These are phyloP conservation scores for Coriaria nepalensis DNA, from an alignment of 306 rosid genomes.

Conservation along the genomic window DNA sequence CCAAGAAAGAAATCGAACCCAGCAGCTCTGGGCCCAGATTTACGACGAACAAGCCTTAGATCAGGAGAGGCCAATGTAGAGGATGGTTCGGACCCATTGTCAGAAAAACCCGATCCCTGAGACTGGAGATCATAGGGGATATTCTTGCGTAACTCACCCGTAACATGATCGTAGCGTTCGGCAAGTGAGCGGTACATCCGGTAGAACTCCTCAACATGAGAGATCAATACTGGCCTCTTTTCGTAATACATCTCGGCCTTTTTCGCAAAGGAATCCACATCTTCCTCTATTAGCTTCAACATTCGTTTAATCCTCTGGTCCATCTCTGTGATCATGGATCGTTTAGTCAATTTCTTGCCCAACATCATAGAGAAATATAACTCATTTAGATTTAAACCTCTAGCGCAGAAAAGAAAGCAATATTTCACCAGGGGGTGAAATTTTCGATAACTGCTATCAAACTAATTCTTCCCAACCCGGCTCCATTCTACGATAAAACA, in stretches of 20 bases:
- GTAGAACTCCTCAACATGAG: constrained; percentile 83
- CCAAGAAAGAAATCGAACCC: constrained; percentile 97
- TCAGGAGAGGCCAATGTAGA: constrained; percentile 39
- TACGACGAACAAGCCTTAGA: constrained; percentile 27
- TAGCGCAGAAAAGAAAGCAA: constrained; percentile 1
- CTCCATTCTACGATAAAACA: too few species aligned
- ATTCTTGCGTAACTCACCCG: constrained; percentile 66
- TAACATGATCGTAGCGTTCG: constrained; percentile 86
- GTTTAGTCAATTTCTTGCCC: constrained; percentile 34
- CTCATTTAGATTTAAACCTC: constrained; percentile 10
- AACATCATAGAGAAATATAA: constrained; percentile 23
- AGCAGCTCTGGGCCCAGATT: constrained; percentile 64
- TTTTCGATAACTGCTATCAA: constrained; percentile 9
- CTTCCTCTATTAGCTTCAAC: constrained; percentile 88
- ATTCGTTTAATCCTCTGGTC: constrained; percentile 69
- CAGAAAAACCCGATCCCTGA: constrained; percentile 61
- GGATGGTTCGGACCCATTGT: constrained; percentile 50
- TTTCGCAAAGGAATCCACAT: constrained; percentile 91
- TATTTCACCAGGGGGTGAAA: constrained; percentile 9
- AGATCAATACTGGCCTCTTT: constrained; percentile 76
- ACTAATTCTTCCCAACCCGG: constrained; percentile 26
- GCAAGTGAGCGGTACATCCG: constrained; percentile 78
- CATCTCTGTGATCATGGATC: constrained; percentile 56
- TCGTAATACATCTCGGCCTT: constrained; percentile 96
- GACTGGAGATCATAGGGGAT: constrained; percentile 73